These are phyloP conservation scores for Sporisorium iseilematis-ciliati DNA, from an alignment of 1,284 basidiomycete genomes.

Conservation along the genomic window DNA sequence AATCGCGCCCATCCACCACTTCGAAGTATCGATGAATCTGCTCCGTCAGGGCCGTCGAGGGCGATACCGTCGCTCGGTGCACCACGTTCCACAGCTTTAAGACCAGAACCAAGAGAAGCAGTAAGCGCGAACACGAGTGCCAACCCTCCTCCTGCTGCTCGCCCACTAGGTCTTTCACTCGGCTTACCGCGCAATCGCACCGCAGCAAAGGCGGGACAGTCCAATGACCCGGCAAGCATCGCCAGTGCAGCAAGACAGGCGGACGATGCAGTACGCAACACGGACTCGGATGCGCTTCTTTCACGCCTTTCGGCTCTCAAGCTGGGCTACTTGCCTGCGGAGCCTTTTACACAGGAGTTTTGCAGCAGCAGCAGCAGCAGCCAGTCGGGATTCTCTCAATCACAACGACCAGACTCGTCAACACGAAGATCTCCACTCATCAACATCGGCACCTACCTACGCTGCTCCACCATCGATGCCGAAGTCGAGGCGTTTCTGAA, in stretches of 20 bases:
- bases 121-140: neutral
- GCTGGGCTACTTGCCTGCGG: constrained; percentile 33
- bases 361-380: neutral
- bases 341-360: constrained; percentile 50
- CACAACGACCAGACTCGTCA: constrained; percentile 54
- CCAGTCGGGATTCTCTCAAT: neutral
- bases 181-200: constrained; percentile 27
- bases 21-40: neutral
- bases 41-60: neutral
- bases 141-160: constrained; percentile 17
- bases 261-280: constrained; percentile 78
- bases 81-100: neutral
- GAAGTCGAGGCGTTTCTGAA: constrained; percentile 82
- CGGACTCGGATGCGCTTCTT: constrained; percentile 80
- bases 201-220: neutral
- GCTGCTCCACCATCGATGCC: constrained; percentile 82
- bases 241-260: constrained; percentile 32
- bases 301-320: constrained; percentile 76
- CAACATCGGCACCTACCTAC: constrained; percentile 92
- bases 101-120: neutral
- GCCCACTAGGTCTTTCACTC: constrained; percentile 24
- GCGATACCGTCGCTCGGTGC: neutral
- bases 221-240: neutral
- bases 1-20: constrained; percentile 5
- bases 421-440: constrained; percentile 82